A percentile compares a stretch with the other conserved stretches of the same genome.
Conservation (phyloP, 176 grass and related monocot genomes). For the Bothriochloa decipiens region DNA sequence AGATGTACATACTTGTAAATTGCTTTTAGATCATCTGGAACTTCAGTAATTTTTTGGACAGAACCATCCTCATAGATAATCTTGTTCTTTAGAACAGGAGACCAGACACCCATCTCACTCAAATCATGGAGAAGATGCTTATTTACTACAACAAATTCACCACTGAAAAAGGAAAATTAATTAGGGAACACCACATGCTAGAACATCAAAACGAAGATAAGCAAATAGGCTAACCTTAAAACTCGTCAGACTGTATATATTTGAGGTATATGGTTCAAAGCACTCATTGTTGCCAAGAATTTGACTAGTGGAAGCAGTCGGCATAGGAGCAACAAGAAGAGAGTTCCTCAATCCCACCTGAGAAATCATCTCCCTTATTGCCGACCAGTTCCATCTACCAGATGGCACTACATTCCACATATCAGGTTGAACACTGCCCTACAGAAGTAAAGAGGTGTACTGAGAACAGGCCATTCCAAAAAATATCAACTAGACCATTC, state of each 20-base stretch:
- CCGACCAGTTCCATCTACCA: conserved; percentile 78
- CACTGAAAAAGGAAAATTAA: conserved; percentile 47
- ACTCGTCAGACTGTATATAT: conserved; percentile 32
- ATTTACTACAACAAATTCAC: conserved; percentile 97
- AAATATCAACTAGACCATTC: too few relatives aligned
- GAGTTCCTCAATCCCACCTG: conserved; percentile 88
- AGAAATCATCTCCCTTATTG: conserved; percentile 65
- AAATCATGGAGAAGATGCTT: conserved; percentile 98
- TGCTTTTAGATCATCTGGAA: conserved; percentile 88
- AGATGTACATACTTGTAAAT: conserved; percentile 79
- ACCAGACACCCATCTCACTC: conserved; percentile 91
- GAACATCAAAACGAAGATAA: conserved; percentile 44
- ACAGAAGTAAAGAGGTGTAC: conserved; percentile 7
- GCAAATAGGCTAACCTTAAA: conserved; percentile 53
- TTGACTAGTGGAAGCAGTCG: conserved; percentile 98
- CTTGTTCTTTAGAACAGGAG: conserved; percentile 74
- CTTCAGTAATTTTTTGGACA: conserved; percentile 76
- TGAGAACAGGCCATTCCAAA: neutral
- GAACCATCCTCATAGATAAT: conserved; percentile 97
- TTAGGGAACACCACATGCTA: neutral
- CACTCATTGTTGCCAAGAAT: conserved; percentile 99
- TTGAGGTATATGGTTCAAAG: conserved; percentile 39
- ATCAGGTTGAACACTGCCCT: conserved; percentile 96
- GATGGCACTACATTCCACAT: conserved; percentile 92
- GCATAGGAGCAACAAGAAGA: conserved; percentile 98